These are phyloP conservation scores for Vitis labrusca DNA, from an alignment of 164 flowering plant species.

Conservation along the genomic window DNA sequence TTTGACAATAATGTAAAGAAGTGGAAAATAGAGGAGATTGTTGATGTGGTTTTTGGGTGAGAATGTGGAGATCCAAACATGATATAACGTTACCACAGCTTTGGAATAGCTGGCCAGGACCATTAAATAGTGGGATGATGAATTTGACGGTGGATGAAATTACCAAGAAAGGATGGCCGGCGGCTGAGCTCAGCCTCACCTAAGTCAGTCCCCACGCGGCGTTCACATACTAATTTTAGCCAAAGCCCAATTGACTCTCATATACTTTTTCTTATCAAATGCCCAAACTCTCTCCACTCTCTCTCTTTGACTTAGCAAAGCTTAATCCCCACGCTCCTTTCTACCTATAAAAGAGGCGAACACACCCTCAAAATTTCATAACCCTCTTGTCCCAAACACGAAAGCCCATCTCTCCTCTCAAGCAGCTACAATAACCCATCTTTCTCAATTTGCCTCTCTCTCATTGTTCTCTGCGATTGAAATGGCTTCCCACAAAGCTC, in stretches of 20 bases:
- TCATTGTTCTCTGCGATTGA: neutral
- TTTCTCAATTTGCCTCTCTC: neutral
- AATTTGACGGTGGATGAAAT: constrained; percentile 2
- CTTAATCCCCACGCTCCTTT: constrained; percentile 6
- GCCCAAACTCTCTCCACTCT: neutral
- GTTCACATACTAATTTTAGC: neutral
- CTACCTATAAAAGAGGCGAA: neutral
- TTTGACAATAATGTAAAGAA: too few relatives aligned
- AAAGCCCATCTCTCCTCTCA: neutral
- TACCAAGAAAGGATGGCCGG: neutral
- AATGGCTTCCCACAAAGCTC: constrained; percentile 1
- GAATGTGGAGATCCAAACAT: too few relatives aligned
- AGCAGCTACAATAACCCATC: neutral
- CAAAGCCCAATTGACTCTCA: too few relatives aligned
- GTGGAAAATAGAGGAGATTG: too few relatives aligned
- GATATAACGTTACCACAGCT: too few relatives aligned
- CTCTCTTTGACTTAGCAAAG: constrained; percentile 3
- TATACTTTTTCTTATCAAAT: too few relatives aligned
- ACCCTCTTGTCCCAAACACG: neutral
- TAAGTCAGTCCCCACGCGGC: neutral
- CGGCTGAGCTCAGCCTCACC: neutral
- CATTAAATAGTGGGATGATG: too few relatives aligned
- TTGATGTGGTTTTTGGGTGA: too few relatives aligned
- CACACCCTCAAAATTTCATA: neutral
- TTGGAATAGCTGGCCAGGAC: too few relatives aligned